These are phyloP conservation scores for Pinus albicaulis DNA, from an alignment of 75 land plant species.

Conservation along the genomic window DNA sequence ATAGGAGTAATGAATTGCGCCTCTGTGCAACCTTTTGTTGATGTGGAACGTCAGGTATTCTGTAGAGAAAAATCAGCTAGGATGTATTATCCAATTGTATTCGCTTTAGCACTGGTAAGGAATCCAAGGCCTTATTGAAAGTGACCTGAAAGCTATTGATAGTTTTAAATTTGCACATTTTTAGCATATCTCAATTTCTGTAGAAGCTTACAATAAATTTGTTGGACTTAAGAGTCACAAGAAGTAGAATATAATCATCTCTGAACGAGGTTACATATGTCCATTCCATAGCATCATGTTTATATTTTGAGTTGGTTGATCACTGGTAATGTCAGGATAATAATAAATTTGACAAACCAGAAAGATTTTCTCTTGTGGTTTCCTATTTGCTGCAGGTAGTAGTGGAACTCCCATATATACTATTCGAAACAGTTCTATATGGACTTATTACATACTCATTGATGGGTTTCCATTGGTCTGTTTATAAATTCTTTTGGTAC, in stretches of 20 bases:
- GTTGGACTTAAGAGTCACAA: too few relatives aligned
- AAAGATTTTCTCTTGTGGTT: not conserved
- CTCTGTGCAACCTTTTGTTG: slow-evolving; percentile 42
- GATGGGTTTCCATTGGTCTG: slow-evolving; percentile 51
- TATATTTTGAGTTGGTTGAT: too few relatives aligned
- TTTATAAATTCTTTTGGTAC: slow-evolving; percentile 56
- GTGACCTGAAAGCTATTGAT: too few relatives aligned
- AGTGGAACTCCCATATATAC: slow-evolving; percentile 53
- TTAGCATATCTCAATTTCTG: too few relatives aligned
- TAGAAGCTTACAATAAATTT: too few relatives aligned
- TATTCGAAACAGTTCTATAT: slow-evolving; percentile 42
- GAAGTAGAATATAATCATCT: too few relatives aligned
- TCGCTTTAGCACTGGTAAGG: slow-evolving; percentile 39
- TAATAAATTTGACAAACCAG: too few relatives aligned
- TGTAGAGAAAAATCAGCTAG: slow-evolving; percentile 43
- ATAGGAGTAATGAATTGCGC: slow-evolving; percentile 32
- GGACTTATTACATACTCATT: slow-evolving; percentile 48
- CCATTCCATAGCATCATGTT: too few relatives aligned
- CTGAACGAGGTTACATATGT: too few relatives aligned
- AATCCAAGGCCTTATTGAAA: too few relatives aligned
- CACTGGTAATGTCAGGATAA: too few relatives aligned
- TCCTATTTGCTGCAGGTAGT: slow-evolving; percentile 31
- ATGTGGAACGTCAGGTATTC: slow-evolving; percentile 35
- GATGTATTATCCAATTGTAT: slow-evolving; percentile 36
- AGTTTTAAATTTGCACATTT: too few relatives aligned